Conservation (phyloP, 2,329 filamentous ascomycete genomes). For the Hypoxylon sp. region DNA sequence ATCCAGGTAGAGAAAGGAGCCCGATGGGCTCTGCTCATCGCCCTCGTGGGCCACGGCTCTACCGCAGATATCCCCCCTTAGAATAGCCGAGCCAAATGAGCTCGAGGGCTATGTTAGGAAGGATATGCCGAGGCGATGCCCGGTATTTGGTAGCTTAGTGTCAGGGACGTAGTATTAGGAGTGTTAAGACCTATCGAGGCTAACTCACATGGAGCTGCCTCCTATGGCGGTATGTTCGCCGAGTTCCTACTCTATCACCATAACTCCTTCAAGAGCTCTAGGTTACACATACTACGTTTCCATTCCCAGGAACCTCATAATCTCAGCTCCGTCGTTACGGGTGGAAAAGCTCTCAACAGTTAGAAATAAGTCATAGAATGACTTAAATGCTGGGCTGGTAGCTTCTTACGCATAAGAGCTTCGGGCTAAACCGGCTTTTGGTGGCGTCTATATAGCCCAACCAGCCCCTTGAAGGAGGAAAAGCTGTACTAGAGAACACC, state of each 20-base stretch:
- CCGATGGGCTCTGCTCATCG: no score
- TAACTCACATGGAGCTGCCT: conserved; percentile 12
- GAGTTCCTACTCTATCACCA: conserved; percentile 56
- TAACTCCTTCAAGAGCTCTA: not conserved
- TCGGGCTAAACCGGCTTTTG: no score
- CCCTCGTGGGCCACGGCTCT: no score
- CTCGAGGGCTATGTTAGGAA: not conserved
- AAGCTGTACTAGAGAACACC: no score
- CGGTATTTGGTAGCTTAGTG: conserved; percentile 7
- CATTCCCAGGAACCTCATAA: not conserved
- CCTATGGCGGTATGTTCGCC: conserved; percentile 37
- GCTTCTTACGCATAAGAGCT: no score
- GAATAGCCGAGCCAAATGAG: not conserved
- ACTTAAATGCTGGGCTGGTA: no score
- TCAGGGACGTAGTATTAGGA: conserved; percentile 5
- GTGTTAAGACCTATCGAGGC: conserved; percentile 19
- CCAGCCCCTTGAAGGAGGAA: no score
- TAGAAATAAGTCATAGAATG: no score
- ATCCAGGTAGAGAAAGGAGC: no score
- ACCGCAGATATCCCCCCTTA: not conserved
- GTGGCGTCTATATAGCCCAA: no score
- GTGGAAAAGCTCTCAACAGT: no score
- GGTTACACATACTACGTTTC: not conserved
- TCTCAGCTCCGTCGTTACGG: not conserved
- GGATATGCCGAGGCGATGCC: not conserved